Evolutionary conservation across 495 filamentous ascomycete genomes (phyloP), one percentile per base, ranked within the genome.

Genomic region (Cryomyces minteri): DNA sequence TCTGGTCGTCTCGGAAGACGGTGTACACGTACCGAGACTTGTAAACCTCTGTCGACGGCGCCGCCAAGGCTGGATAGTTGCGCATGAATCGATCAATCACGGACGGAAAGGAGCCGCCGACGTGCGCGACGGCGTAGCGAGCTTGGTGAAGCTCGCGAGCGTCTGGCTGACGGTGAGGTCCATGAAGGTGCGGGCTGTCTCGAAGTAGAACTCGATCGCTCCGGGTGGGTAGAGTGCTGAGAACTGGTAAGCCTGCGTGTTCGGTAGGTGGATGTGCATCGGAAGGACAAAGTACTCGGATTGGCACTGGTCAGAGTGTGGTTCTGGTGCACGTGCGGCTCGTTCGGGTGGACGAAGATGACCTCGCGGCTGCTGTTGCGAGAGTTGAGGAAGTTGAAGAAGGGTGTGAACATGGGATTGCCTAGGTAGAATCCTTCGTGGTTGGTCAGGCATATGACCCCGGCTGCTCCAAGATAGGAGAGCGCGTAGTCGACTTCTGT

Each of bases 121-220:
- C 55, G 42, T 58, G 55, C 8, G 55, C 52, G 18, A 58, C 43
- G 1, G 51, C 33, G 47, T 48, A 58, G 18, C 53, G 45, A 58
- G 48, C 4, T 43, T 47, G 18, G 55, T 53, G 45, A 48, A 55
- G 41, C 49, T 43, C 34, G 49, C 25, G 32, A 58, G 54, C 0
- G 55, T 58, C 11, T 45, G 41, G 5, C 38, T 41, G 11, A 52
- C 50, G 4, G 55, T 55, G n/a, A 58, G 54, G 10, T 41, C 43
- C 25, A 48, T 50, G 9, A 58, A 52, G 9, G 55, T 52, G 11
- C 55, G 41, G 4, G 55, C 52, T 9, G 55, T 58, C 39, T 58
- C 55, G 45, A 54, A 58, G 42, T 58, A 58, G 46, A 52, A 55
- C 32, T 58, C 55, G 33, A 53, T 50, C 2, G 55, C 46, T 5